Evolutionary conservation across 768 basidiomycete species (phyloP).

Genomic region (Trametes sanguinea): DNA sequence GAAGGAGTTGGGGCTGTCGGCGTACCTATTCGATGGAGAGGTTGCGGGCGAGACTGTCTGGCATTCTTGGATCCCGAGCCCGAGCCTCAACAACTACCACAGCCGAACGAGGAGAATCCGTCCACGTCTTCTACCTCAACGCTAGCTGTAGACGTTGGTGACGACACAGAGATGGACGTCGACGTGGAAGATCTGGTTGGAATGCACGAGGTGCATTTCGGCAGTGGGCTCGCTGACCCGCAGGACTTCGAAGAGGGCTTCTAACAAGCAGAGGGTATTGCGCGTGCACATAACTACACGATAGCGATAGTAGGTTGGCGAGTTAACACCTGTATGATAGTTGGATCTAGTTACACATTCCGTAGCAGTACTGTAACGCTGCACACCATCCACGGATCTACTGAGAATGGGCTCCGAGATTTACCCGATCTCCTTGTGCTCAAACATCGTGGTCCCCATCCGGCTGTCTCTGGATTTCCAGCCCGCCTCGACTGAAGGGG

Average conservation of each 20-base stretch:
- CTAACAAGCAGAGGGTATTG: neutral
- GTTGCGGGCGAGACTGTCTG: slow-evolving; percentile 65
- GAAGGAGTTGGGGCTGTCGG: slow-evolving; percentile 19
- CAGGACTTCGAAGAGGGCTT: slow-evolving; percentile 26
- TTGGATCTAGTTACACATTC: too few relatives aligned
- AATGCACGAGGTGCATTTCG: slow-evolving; percentile 16
- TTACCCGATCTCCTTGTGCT: too few relatives aligned
- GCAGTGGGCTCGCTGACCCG: slow-evolving; percentile 15
- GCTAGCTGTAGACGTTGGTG: neutral
- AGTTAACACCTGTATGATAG: too few relatives aligned
- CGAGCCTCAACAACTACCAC: neutral
- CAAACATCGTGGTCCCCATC: too few relatives aligned
- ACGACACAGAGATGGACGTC: slow-evolving; percentile 3
- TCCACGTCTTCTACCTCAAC: neutral
- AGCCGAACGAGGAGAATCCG: neutral
- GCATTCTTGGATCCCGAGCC: slow-evolving; percentile 49
- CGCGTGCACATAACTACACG: too few relatives aligned
- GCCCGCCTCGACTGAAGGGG: too few relatives aligned
- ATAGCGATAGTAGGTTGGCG: too few relatives aligned
- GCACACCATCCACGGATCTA: too few relatives aligned
- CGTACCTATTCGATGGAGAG: slow-evolving; percentile 68
- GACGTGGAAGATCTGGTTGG: slow-evolving; percentile 2
- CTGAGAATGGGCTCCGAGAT: too few relatives aligned
- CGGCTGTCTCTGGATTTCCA: too few relatives aligned
- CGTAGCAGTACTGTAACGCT: too few relatives aligned